Base-by-base conservation (phyloP, 73 alveolate species). In the Breviolum minutum region DNA sequence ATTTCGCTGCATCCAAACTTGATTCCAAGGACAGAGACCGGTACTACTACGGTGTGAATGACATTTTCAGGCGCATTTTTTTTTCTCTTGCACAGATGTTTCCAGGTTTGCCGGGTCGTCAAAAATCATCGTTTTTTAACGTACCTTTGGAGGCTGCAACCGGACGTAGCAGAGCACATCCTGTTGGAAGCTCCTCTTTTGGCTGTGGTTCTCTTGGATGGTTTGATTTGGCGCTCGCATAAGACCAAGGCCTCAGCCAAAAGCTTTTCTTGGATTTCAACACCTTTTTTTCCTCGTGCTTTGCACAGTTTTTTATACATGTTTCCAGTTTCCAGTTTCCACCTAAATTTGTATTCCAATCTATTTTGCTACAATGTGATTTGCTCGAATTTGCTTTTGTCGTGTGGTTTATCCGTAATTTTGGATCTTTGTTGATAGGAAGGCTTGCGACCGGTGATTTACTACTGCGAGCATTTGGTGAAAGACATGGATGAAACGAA, bases 151-250 rank as follows among this genome's bases (percentile, higher is more conserved):
- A 87, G 95, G 95, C 70, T 87, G 19, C 95, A 87, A 48, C 83
- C 95, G 8, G 95, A 87, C 61, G 66, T 87, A 22, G 95, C 66
- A 8, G 95, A 63, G 29, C 66, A 87, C 83, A 54, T 87, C 61
- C 70, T 87, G 81, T 82, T 70, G 40, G 95, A 87, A 87, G 95
- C 95, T 10, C 95, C 95, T 27, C 20, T 14, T 24, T 71, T 87
- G 66, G 95, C 82, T 24, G n/a, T 60, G 68, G 48, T 32, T 14
- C 29, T 86, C 16, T 30, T 86, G 77, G 95, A 86, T 66, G 95
- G 95, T 14, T 81, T 86, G 20, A 86, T 86, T 63, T 86, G 95
- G 95, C 95, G 95, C 63, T 86, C 95, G 7, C 95, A 86, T 80
- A 86, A 86, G 80, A 86, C 95, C 95, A 77, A 86, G 95, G 95